Percentiles rank a stretch among this genome's conserved stretches.
phyloP scores from a whole-genome alignment of 495 filamentous ascomycete genomes.

The Tuber brumale region DNA sequence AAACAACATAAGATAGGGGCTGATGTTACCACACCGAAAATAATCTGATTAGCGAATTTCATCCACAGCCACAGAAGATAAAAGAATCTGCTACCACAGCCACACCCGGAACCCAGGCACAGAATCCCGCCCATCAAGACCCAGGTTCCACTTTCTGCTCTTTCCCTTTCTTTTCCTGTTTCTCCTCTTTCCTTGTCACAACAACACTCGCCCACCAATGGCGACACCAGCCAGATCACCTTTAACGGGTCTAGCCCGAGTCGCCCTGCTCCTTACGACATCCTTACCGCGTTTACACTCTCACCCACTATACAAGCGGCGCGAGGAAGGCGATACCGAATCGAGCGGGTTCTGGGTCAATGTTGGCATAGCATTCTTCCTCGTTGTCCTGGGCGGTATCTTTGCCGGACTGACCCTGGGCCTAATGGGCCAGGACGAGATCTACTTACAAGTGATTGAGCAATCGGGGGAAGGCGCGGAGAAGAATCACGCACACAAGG shows the following conservation, averaged over 20 bases:
- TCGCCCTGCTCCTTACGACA: slow-evolving; percentile 14
- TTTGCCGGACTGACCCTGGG: slow-evolving; percentile 96
- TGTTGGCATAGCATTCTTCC: slow-evolving; percentile 58
- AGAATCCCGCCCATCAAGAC: neutral
- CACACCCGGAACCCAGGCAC: neutral
- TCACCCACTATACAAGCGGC: slow-evolving; percentile 23
- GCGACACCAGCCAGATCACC: neutral
- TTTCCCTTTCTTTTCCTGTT: neutral
- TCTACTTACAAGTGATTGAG: slow-evolving; percentile 90
- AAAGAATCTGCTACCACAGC: neutral
- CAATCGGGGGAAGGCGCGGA: slow-evolving; percentile 75
- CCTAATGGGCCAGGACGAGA: slow-evolving; percentile 83
- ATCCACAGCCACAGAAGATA: neutral
- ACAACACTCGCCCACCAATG: neutral
- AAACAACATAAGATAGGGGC: neutral
- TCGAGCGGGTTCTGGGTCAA: slow-evolving; percentile 57
- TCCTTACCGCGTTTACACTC: slow-evolving; percentile 35
- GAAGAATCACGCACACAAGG: slow-evolving; percentile 71
- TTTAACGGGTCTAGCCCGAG: slow-evolving; percentile 14
- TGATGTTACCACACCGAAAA: neutral
- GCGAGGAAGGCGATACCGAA: slow-evolving; percentile 50
- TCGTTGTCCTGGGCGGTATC: slow-evolving; percentile 84
- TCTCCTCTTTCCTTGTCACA: neutral
- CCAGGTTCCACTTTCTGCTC: neutral
- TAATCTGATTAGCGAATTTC: neutral